A percentile compares a stretch with the other conserved stretches of the same genome.
Evolutionary conservation across 1,284 basidiomycete species (phyloP).

Genomic region (Cutaneotrichosporon sp.): DNA sequence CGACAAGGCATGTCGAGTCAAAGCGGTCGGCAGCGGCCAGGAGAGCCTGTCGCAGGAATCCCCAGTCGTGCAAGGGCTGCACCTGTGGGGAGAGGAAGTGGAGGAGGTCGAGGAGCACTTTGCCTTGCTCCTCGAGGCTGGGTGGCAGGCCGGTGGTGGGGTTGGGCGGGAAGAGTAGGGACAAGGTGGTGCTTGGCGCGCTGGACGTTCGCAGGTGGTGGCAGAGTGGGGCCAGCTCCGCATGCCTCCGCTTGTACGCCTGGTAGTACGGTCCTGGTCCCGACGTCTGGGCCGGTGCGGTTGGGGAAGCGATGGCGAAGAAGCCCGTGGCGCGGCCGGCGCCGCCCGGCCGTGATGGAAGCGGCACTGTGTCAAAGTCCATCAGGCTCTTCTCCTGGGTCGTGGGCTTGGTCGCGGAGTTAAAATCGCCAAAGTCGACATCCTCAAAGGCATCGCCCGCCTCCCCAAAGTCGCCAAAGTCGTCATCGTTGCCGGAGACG

Average conservation of each 20-base stretch:
- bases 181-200: constrained; percentile 61
- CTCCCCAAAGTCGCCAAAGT: constrained; percentile 49
- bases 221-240: constrained; percentile 40
- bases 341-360: constrained; percentile 45
- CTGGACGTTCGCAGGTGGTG: constrained; percentile 56
- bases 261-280: constrained; percentile 39
- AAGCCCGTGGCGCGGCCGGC: constrained; percentile 46
- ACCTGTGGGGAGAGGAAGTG: constrained; percentile 65
- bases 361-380: constrained; percentile 53
- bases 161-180: constrained; percentile 60
- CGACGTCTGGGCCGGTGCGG: constrained; percentile 9
- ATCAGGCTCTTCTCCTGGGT: constrained; percentile 44
- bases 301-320: constrained; percentile 48
- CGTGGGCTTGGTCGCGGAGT: constrained; percentile 32
- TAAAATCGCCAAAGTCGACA: constrained; percentile 89
- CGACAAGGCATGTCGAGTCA: constrained; percentile 75
- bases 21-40: constrained; percentile 80
- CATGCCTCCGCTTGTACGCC: constrained; percentile 46
- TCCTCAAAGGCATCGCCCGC: constrained; percentile 55
- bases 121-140: constrained; percentile 35
- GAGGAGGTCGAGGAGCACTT: constrained; percentile 38
- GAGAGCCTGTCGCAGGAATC: constrained; percentile 65
- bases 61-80: constrained; percentile 69
- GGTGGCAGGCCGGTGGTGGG: constrained; percentile 33
- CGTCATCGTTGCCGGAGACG: constrained; percentile 30